Evolutionary conservation across 768 basidiomycete species (phyloP).

Genomic region (Lentinus brumalis): DNA sequence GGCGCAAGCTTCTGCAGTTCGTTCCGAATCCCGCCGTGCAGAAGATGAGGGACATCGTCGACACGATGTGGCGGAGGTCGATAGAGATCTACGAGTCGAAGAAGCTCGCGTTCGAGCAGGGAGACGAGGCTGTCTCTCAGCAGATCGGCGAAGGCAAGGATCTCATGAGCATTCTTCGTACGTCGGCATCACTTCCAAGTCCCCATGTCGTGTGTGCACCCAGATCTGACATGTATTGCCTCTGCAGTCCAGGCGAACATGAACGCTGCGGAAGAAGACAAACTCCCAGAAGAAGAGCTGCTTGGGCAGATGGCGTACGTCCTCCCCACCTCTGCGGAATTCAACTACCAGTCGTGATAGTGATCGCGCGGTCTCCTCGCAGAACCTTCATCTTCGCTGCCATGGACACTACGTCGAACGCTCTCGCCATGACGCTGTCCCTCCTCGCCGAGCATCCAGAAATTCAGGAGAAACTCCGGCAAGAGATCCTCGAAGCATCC

Average conservation of each 20-base stretch:
- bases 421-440: slow-evolving; percentile 24
- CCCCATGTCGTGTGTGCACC: too few relatives aligned
- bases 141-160: slow-evolving; percentile 23
- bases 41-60: slow-evolving; percentile 9
- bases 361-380: background rate
- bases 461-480: slow-evolving; percentile 25
- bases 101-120: slow-evolving; percentile 19
- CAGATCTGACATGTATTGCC: too few relatives aligned
- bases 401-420: slow-evolving; percentile 29
- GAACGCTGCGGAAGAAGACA: slow-evolving; percentile 19
- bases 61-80: slow-evolving; percentile 13
- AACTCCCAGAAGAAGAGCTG: slow-evolving; percentile 32
- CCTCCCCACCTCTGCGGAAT: background rate
- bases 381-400: slow-evolving; percentile 22
- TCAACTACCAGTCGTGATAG: background rate
- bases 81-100: slow-evolving; percentile 18
- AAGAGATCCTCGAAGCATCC: slow-evolving; percentile 23
- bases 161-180: slow-evolving; percentile 24
- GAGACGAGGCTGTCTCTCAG: slow-evolving; percentile 16
- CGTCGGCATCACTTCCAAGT: background rate
- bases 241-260: slow-evolving; percentile 19
- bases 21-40: slow-evolving; percentile 15
- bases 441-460: slow-evolving; percentile 24
- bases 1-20: slow-evolving; percentile 28
- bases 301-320: slow-evolving; percentile 34